Percentiles rank a stretch among this genome's conserved stretches.
Conservation (phyloP, 2,329 filamentous ascomycete species). For the Leptographium galeiforme region DNA sequence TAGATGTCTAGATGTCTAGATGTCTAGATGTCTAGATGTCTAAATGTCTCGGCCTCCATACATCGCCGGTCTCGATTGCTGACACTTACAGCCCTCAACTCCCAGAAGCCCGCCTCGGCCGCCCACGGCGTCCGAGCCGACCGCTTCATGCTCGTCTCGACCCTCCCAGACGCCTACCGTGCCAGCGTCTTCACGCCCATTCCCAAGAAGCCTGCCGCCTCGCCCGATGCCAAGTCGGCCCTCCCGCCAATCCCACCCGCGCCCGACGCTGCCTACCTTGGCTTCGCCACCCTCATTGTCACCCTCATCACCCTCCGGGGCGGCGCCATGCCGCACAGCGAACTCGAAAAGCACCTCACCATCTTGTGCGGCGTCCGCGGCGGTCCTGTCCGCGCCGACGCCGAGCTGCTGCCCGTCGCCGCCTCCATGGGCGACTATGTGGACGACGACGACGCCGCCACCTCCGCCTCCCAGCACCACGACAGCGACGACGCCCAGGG, state of each 20-base stretch:
- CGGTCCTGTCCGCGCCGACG: conserved; percentile 25
- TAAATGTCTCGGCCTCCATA: no score
- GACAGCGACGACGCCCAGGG: conserved; percentile 3
- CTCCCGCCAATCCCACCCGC: conserved; percentile 41
- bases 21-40: no score
- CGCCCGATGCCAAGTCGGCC: conserved; percentile 48
- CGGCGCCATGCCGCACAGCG: conserved; percentile 62
- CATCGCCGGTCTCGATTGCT: no score
- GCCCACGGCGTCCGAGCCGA: conserved; percentile 29
- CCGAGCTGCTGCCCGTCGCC: conserved; percentile 48
- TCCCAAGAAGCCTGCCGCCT: conserved; percentile 18
- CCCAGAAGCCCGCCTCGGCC: conserved; percentile 26
- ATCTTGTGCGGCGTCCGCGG: conserved; percentile 20
- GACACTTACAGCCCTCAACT: conserved; percentile 23
- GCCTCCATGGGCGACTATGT: conserved; percentile 11
- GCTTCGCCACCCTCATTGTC: conserved; percentile 68
- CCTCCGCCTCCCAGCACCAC: neutral
- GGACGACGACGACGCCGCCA: conserved; percentile 10
- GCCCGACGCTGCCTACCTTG: conserved; percentile 68
- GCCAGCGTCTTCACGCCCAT: conserved; percentile 17
- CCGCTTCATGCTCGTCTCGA: conserved; percentile 64
- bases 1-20: no score
- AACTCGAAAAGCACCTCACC: conserved; percentile 53
- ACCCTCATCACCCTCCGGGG: conserved; percentile 62
- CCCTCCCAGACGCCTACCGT: conserved; percentile 55